A percentile compares a stretch with the other conserved stretches of the same genome.
Evolutionary conservation across 1,284 basidiomycete species (phyloP).

Genomic region (Ganoderma lucidum): DNA sequence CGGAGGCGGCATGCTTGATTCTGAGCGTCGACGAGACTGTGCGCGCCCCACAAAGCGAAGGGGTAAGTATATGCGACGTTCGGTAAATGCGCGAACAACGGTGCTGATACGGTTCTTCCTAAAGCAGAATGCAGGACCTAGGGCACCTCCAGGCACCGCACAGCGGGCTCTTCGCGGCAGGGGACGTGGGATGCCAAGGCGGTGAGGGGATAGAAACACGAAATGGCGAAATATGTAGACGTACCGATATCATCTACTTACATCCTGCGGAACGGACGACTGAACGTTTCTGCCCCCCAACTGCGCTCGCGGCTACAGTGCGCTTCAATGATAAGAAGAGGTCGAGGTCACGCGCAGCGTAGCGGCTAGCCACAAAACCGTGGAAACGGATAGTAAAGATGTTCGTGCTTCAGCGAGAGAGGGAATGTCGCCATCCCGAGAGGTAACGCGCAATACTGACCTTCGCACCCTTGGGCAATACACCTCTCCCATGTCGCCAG

Average conservation of each 20-base stretch:
- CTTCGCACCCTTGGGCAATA: slow-evolving; percentile 32
- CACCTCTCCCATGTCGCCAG: slow-evolving; percentile 26
- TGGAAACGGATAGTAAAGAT: slow-evolving; percentile 24
- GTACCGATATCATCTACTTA: slow-evolving; percentile 32
- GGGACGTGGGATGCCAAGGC: slow-evolving; percentile 79
- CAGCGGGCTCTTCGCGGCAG: slow-evolving; percentile 85
- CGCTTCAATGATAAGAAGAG: slow-evolving; percentile 1
- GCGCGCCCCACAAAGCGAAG: slow-evolving; percentile 91
- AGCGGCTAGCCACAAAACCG: no score
- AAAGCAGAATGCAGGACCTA: slow-evolving; percentile 78
- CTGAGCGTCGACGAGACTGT: slow-evolving; percentile 96
- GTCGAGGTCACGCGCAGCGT: slow-evolving; percentile 16
- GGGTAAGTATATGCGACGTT: slow-evolving; percentile 54
- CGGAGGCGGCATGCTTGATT: slow-evolving; percentile 97
- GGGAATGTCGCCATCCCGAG: slow-evolving; percentile 40
- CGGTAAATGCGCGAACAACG: background rate
- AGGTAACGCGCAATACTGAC: slow-evolving; percentile 39
- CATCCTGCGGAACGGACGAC: slow-evolving; percentile 15
- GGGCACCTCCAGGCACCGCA: slow-evolving; percentile 84
- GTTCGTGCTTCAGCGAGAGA: slow-evolving; percentile 24
- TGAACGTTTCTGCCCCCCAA: slow-evolving; percentile 20
- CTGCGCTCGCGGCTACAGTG: background rate
- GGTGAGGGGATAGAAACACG: slow-evolving; percentile 46
- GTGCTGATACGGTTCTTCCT: slow-evolving; percentile 21
- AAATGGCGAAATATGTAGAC: slow-evolving; percentile 38